Base-by-base conservation (phyloP, 2,329 filamentous ascomycete species). In the Cadophora luteo-olivacea region DNA sequence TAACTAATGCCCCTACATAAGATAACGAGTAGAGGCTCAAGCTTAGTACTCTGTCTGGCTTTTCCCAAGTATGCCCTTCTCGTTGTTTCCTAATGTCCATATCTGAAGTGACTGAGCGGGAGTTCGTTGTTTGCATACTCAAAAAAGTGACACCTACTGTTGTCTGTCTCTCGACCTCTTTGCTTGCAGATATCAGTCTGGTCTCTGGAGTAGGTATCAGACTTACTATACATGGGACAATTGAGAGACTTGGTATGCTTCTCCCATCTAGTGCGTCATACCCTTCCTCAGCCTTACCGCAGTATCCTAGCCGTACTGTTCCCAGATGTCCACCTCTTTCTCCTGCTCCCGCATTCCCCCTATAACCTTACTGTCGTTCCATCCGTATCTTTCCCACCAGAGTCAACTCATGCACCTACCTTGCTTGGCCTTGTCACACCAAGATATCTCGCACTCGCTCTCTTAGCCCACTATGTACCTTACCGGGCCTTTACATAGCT, bases 371-470 rank as follows among this genome's bases (percentile, higher is more conserved):
- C 41, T 16, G 19, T 11, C 16, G 14, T 16, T 45, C 41, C 12
- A 45, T 19, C 45, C 45, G 7, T n/a, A 49, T 49, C 45, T 49
- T 49, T 7, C 45, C 45, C 45, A n/a, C n/a, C 8, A 45, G 45
- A 9, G n/a, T 49, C 45, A 49, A 49, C 45, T 7, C n/a, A 49
- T 22, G n/a, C 45, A 49, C n/a, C 45, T 49, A 49, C 19, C 45
- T 2, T 49, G 45, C 45, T 49, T 49, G 45, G 45, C 19, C 45
- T 9, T 49, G n/a, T 49, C 45, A 19, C 41, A 49, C 45, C 45
- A 49, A 49, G 19, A 49, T 38, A 38, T 45, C 14, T 45, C 57
- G 57, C 57, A 45, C 33, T 60, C 57, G 57, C 57, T 38, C 6
- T 49, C n/a, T 29, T 45, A 3, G 22, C 36, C 41, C 12, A 25